These are phyloP conservation scores for Acer yangbiense DNA, from an alignment of 345 rosid genomes.

Conservation along the genomic window DNA sequence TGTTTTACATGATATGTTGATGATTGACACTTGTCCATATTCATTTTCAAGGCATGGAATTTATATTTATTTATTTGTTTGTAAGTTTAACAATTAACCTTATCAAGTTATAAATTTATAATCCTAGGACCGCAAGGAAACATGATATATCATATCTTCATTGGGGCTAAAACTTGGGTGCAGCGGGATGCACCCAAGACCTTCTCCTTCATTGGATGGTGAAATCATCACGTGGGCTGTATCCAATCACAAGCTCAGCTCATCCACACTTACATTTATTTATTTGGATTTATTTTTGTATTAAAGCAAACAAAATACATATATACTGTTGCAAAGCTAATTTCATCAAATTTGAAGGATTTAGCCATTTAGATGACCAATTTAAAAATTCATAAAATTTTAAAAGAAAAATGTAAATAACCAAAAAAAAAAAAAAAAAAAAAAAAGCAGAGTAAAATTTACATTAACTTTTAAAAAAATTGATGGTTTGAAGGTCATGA, in stretches of 20 bases:
- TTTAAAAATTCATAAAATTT: too few species aligned
- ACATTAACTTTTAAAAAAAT: too few species aligned
- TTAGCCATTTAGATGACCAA: too few species aligned
- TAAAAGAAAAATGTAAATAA: too few species aligned
- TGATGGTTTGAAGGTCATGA: too few species aligned
- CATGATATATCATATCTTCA: conserved; percentile 13
- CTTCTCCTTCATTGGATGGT: conserved; percentile 20
- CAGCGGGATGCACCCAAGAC: too few species aligned
- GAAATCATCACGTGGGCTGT: conserved; percentile 31
- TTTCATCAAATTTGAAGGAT: too few species aligned
- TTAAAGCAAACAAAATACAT: too few species aligned
- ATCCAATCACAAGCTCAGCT: conserved; percentile 21
- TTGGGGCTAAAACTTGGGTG: too few species aligned
- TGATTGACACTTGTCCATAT: conserved; percentile 39
- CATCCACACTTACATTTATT: neutral
- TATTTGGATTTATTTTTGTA: neutral
- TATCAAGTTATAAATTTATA: neutral
- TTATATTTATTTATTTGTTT: neutral
- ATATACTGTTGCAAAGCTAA: too few species aligned
- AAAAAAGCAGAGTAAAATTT: too few species aligned
- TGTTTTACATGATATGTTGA: conserved; percentile 21
- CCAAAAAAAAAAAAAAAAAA: too few species aligned
- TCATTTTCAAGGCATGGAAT: neutral
- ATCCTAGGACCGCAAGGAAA: conserved; percentile 23
- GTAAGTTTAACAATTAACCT: neutral